Conservation (phyloP, 345 rosid species). For the Pistacia atlantica region DNA sequence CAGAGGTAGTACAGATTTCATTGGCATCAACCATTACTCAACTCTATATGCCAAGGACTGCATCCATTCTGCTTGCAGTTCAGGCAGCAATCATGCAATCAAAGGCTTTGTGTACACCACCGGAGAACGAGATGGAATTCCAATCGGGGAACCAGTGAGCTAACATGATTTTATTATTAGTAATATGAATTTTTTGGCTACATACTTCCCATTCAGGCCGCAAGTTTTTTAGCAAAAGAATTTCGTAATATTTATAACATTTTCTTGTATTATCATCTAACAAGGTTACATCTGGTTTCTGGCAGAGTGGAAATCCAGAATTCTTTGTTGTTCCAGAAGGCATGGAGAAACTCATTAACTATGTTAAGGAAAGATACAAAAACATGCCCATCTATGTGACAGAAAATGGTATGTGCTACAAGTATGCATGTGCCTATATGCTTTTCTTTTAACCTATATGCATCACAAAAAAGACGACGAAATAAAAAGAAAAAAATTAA, state of each 20-base stretch:
- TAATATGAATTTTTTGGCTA: neutral
- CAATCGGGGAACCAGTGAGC: constrained; percentile 38
- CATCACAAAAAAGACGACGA: neutral
- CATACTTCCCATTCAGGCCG: neutral
- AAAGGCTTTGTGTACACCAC: constrained; percentile 40
- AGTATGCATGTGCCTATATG: too few species aligned
- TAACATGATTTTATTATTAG: neutral
- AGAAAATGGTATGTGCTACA: constrained; percentile 40
- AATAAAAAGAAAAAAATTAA: neutral
- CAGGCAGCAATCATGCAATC: constrained; percentile 34
- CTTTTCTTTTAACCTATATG: too few species aligned
- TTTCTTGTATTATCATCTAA: neutral
- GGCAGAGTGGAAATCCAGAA: constrained; percentile 34
- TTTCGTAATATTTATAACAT: too few species aligned
- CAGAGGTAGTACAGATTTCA: constrained; percentile 50
- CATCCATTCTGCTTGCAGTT: constrained; percentile 39
- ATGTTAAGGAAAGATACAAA: constrained; percentile 40
- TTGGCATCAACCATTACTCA: constrained; percentile 48
- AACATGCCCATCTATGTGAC: constrained; percentile 47
- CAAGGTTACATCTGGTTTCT: neutral
- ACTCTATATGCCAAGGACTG: constrained; percentile 50
- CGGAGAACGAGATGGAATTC: constrained; percentile 38
- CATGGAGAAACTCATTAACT: constrained; percentile 41
- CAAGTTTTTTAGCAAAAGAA: too few species aligned
- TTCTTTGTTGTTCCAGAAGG: constrained; percentile 50